These are phyloP conservation scores for Ocimum tenuiflorum DNA, from an alignment of 257 asterid species.

Conservation along the genomic window DNA sequence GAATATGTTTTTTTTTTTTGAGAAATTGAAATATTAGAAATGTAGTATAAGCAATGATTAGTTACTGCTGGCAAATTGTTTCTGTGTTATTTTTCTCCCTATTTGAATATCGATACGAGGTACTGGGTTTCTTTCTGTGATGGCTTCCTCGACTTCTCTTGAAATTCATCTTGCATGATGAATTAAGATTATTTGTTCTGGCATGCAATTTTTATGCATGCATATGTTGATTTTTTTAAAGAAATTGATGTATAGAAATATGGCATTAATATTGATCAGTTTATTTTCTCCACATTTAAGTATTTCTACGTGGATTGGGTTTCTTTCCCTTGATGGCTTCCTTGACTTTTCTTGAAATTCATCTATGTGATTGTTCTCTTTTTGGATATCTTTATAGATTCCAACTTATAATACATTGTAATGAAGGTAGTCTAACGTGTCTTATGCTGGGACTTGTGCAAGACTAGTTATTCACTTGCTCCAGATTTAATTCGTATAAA, in stretches of 20 bases:
- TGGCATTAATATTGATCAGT: no score
- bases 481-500: conserved; percentile 1
- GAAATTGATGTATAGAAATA: no score
- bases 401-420: no score
- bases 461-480: background rate
- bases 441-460: background rate
- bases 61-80: background rate
- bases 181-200: no score
- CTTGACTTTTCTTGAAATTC: background rate
- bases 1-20: background rate
- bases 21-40: background rate
- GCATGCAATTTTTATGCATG: no score
- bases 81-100: background rate
- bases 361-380: background rate
- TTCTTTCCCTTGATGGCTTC: conserved; percentile 9
- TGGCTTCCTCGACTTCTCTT: no score
- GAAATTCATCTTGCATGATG: no score
- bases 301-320: background rate
- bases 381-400: no score
- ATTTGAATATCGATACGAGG: no score
- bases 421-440: conserved; percentile 2
- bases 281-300: background rate
- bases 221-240: no score
- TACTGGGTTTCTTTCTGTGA: no score
- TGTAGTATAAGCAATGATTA: background rate